Evolutionary conservation across 2,329 filamentous ascomycete species (phyloP), one percentile per base, ranked within the genome.

Genomic region (Elsinoe fawcettii): DNA sequence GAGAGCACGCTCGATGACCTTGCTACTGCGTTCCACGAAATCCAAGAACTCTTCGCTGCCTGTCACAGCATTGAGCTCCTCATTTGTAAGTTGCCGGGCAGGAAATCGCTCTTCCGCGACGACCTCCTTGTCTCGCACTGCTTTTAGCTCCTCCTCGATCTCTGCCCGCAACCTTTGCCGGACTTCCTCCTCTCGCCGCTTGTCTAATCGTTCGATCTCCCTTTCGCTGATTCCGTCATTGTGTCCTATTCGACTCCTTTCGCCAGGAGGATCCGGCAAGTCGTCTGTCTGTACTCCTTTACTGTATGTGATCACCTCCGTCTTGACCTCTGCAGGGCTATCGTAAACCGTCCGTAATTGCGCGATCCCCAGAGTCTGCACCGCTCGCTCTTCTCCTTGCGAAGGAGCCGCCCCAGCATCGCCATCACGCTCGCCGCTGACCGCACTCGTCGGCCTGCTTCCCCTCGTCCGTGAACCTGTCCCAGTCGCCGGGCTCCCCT

Each of bases 21-120:
- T 99, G 58, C 90, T 95, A 20, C 92, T 96, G 64, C 90, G 83
- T 66, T 99, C 93, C 27, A 99, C 84, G 67, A 99, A 99, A 65
- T 95, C 90, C 60, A 93, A 80, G 69, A 99, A 99, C 53, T 97
- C 93, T 27, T 92, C 85, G 0, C 92, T 96, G 56, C 87, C 87
- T 22, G 90, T 93, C 23, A 97, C 90, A 5, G 92, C 93, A 63
- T 87, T 84, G 37, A 96, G 77, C 70, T 99, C 95, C 65, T 97
- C 93, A 14, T 81, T 77, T 2, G 85, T 90, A 51, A 99, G 79
- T 30, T 86, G 84, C 66, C 92, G 83, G 51, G 87, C 83, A 2
- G 92, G 91, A 66, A 89, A 96, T 54, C 79, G 77, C 58, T 78
- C 70, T 27, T 70, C 67, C 49, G 74, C 71, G 22, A 75, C 72